Conservation (phyloP, 768 basidiomycete species). For the Termitomyces sp. region DNA sequence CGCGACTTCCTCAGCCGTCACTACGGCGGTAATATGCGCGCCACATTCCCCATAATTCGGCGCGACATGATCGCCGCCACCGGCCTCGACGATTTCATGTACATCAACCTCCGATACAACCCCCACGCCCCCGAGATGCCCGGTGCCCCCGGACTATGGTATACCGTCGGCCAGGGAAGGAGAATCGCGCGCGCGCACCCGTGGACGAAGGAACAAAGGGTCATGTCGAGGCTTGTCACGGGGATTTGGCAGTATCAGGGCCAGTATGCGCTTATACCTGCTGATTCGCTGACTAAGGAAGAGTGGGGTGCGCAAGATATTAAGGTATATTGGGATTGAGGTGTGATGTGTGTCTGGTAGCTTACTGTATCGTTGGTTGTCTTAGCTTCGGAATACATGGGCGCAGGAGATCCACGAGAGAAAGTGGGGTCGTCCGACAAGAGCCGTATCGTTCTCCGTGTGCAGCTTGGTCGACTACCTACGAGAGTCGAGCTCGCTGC, state of each 20-base stretch:
- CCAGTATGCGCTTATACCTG: slow-evolving; percentile 11
- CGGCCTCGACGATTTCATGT: slow-evolving; percentile 32
- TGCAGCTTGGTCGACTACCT: slow-evolving; percentile 2
- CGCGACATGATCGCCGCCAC: slow-evolving; percentile 20
- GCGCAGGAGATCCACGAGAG: slow-evolving; percentile 1
- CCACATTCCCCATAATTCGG: slow-evolving; percentile 23
- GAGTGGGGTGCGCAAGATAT: slow-evolving; percentile 11
- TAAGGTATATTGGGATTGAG: background rate
- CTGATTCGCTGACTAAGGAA: slow-evolving; percentile 13
- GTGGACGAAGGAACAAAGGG: slow-evolving; percentile 3
- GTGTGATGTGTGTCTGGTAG: background rate
- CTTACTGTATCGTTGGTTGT: background rate
- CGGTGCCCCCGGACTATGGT: slow-evolving; percentile 32
- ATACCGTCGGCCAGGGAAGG: slow-evolving; percentile 10
- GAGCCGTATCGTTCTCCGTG: slow-evolving; percentile 13
- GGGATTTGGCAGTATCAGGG: slow-evolving; percentile 19
- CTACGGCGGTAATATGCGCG: slow-evolving; percentile 34
- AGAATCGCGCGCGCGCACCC: background rate
- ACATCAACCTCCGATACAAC: slow-evolving; percentile 27
- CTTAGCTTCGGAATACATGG: slow-evolving; percentile 10
- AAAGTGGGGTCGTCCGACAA: slow-evolving; percentile 7
- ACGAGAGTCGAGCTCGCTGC: slow-evolving; percentile 5
- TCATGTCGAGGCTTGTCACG: background rate
- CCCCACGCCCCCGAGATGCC: slow-evolving; percentile 34
- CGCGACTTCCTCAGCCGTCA: slow-evolving; percentile 26